These are phyloP conservation scores for Sporisorium iseilematis-ciliati DNA, from an alignment of 1,284 basidiomycete genomes.

Conservation along the genomic window DNA sequence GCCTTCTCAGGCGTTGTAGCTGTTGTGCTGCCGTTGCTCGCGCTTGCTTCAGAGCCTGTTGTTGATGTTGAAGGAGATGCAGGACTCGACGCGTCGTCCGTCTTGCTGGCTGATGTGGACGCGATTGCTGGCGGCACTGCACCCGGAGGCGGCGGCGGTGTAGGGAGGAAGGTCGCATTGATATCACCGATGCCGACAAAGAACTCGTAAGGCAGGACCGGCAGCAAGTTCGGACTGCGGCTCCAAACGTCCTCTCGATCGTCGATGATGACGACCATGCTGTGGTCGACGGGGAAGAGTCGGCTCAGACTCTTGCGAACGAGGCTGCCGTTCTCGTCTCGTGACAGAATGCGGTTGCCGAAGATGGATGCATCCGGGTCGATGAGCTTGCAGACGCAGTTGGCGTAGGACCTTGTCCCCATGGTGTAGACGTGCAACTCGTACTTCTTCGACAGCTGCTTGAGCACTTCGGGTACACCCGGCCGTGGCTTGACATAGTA, in stretches of 20 bases:
- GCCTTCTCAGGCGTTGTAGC: constrained; percentile 12
- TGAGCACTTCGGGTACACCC: constrained; percentile 84
- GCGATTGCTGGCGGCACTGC: constrained; percentile 18
- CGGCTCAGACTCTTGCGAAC: constrained; percentile 91
- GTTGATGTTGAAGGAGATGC: constrained; percentile 25
- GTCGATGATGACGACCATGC: constrained; percentile 99
- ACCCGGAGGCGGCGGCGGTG: constrained; percentile 68
- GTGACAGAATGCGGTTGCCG: constrained; percentile 85
- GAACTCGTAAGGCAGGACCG: constrained; percentile 97
- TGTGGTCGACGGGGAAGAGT: constrained; percentile 90
- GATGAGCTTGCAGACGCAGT: constrained; percentile 91
- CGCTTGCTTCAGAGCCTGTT: constrained; percentile 2
- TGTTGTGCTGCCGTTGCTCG: constrained; percentile 5
- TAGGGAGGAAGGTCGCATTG: constrained; percentile 91
- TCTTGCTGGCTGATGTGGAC: constrained; percentile 13
- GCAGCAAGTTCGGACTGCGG: constrained; percentile 90
- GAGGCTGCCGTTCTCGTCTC: constrained; percentile 85
- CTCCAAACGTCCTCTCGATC: constrained; percentile 98
- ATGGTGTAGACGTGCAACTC: constrained; percentile 99
- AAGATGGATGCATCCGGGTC: constrained; percentile 90
- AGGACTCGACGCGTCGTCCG: constrained; percentile 14
- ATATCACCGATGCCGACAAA: constrained; percentile 99
- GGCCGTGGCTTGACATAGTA: constrained; percentile 96
- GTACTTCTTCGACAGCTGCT: constrained; percentile 80
- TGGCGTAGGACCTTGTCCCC: constrained; percentile 96